These are phyloP conservation scores for Wickerhamiella musiphila DNA, from an alignment of 805 yeast species.

Conservation along the genomic window DNA sequence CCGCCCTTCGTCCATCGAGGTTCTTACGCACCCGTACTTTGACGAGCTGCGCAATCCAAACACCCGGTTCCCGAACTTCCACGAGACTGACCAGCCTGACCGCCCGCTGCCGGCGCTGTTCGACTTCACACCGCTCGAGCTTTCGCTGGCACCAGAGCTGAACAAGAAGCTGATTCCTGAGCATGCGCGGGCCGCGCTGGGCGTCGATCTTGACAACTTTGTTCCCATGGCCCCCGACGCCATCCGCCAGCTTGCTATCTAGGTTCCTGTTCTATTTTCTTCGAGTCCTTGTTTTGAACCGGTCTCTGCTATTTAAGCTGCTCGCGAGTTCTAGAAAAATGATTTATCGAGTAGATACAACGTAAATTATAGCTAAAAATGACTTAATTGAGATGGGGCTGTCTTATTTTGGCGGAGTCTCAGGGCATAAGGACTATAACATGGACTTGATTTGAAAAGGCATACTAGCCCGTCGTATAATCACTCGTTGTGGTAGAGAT, in stretches of 20 bases:
- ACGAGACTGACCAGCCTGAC: conserved; percentile 50
- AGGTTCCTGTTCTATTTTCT: not conserved
- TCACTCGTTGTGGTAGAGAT: too few relatives aligned
- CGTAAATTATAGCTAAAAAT: too few relatives aligned
- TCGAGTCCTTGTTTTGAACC: too few relatives aligned
- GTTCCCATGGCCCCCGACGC: conserved; percentile 30
- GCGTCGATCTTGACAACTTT: conserved; percentile 35
- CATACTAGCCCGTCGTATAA: too few relatives aligned
- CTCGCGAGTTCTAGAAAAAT: too few relatives aligned
- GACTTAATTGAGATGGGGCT: too few relatives aligned
- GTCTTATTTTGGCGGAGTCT: too few relatives aligned
- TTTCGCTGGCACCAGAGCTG: conserved; percentile 26
- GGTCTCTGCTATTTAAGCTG: too few relatives aligned
- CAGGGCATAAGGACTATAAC: too few relatives aligned
- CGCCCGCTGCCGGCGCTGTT: conserved; percentile 59
- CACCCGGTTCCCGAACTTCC: conserved; percentile 26
- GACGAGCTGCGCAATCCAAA: conserved; percentile 55
- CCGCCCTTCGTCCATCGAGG: conserved; percentile 65
- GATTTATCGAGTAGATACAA: too few relatives aligned
- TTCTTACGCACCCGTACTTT: conserved; percentile 77
- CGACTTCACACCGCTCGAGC: conserved; percentile 59
- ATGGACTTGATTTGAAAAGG: too few relatives aligned
- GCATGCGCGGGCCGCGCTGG: conserved; percentile 27
- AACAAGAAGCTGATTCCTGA: conserved; percentile 24
- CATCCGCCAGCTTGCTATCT: conserved; percentile 3